phyloP scores from a whole-genome alignment of 345 rosid species.

The Eucalyptus marginata region DNA sequence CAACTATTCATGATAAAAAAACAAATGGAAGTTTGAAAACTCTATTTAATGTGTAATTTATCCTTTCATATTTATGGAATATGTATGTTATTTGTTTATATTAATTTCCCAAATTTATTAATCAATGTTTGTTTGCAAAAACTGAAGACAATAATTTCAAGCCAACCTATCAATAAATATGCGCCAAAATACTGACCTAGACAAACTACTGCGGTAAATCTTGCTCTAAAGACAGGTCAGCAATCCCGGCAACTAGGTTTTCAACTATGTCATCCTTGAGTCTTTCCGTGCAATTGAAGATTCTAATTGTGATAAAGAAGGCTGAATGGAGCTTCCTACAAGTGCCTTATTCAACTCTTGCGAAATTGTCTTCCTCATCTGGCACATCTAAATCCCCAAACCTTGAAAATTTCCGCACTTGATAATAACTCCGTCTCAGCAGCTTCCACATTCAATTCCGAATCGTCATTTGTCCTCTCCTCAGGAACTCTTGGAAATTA shows the following conservation, averaged over 20 bases:
- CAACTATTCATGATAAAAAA: fast-evolving
- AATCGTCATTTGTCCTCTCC: neutral
- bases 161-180: neutral
- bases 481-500: neutral
- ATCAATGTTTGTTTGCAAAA: neutral
- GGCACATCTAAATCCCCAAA: neutral
- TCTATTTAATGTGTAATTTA: neutral
- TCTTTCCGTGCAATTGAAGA: neutral
- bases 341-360: neutral
- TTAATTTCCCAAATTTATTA: neutral
- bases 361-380: neutral
- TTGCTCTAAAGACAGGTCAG: neutral
- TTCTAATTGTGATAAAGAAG: neutral
- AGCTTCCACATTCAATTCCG: neutral
- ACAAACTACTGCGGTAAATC: neutral
- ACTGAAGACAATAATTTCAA: neutral
- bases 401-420: neutral
- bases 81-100: neutral
- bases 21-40: neutral
- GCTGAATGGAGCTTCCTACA: neutral
- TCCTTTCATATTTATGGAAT: neutral
- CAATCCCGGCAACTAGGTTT: neutral
- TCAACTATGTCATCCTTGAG: neutral
- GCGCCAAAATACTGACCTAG: neutral
- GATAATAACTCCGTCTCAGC: neutral